Evolutionary conservation across 2,329 filamentous ascomycete species (phyloP).

Genomic region (Aspergillus cejpii): DNA sequence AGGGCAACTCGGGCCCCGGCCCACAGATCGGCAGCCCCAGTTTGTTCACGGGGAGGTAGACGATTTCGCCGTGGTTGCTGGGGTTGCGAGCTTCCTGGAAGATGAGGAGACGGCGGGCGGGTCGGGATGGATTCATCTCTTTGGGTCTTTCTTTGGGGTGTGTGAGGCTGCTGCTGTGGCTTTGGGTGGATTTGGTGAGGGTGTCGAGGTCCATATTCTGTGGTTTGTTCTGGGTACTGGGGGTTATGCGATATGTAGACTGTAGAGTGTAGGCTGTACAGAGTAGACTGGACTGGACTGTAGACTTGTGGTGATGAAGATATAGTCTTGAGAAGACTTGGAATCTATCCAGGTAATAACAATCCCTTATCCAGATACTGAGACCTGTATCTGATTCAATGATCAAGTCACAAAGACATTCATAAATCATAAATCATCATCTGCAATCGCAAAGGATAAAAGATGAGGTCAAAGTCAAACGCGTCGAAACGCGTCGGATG

Average conservation of each 20-base stretch:
- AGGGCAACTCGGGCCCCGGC: conserved; percentile 28
- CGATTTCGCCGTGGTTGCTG: conserved; percentile 22
- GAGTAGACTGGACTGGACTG: no score
- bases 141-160: conserved; percentile 1
- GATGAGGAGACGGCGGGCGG: conserved; percentile 29
- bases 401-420: no score
- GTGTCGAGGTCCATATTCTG: neutral
- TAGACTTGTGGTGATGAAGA: no score
- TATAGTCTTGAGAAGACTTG: no score
- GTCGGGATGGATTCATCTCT: conserved; percentile 8
- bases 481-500: neutral
- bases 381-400: no score
- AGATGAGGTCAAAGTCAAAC: neutral
- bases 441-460: neutral
- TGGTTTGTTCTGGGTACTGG: neutral
- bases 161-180: neutral
- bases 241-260: no score
- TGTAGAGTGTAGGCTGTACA: no score
- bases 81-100: conserved; percentile 35
- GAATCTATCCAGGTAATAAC: no score
- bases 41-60: conserved; percentile 34
- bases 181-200: neutral
- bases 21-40: conserved; percentile 33
- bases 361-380: no score
- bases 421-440: no score